Conservation (phyloP, 1,284 basidiomycete genomes). For the Leccinum fuscescens region DNA sequence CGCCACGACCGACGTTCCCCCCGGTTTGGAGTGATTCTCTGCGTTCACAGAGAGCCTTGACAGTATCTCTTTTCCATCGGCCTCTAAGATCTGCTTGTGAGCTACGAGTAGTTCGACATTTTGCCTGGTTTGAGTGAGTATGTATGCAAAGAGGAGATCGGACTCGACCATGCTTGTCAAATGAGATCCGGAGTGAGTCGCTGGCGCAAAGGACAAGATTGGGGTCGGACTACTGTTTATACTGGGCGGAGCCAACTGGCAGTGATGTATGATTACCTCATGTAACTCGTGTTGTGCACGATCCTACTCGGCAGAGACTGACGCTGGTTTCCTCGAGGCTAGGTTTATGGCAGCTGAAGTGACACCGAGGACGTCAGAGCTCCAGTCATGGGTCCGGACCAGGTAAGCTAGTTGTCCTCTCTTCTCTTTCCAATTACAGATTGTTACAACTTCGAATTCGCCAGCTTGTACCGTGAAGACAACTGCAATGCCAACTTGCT, state of each 20-base stretch:
- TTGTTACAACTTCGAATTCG: not conserved
- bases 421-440: not conserved
- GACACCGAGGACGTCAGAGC: not conserved
- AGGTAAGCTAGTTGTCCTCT: not conserved
- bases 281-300: slow-evolving; percentile 3
- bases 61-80: slow-evolving; percentile 55
- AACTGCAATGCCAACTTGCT: too few relatives aligned
- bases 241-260: not conserved
- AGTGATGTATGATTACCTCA: slow-evolving; percentile 26
- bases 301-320: not conserved
- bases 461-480: too few relatives aligned
- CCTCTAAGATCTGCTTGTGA: slow-evolving; percentile 55
- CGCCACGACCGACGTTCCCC: slow-evolving; percentile 19
- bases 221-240: slow-evolving; percentile 16
- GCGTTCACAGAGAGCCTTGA: slow-evolving; percentile 43
- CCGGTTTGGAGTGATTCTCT: not conserved
- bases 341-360: not conserved
- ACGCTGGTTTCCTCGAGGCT: not conserved
- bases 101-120: slow-evolving; percentile 65
- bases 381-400: not conserved
- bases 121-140: slow-evolving; percentile 63
- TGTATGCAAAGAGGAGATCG: slow-evolving; percentile 34
- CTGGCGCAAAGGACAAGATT: not conserved
- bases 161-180: slow-evolving; percentile 23
- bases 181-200: not conserved